A percentile compares a stretch with the other conserved stretches of the same genome.
These are phyloP conservation scores for Hyaloperonospora arabidopsidis DNA, from an alignment of 352 stramenopile genomes.

Conservation along the genomic window DNA sequence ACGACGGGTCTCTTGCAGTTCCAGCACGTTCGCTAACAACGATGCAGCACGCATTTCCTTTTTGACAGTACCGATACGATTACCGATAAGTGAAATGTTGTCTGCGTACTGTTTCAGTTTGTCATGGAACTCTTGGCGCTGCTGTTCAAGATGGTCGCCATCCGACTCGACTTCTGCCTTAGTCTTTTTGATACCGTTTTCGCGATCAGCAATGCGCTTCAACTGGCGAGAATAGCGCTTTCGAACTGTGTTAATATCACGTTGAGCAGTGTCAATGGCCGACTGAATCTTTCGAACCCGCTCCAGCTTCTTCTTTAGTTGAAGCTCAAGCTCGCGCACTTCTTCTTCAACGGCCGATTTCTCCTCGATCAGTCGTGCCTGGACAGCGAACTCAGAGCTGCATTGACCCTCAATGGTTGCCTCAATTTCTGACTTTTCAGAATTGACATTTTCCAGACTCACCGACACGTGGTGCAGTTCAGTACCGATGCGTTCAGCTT, in stretches of 20 bases:
- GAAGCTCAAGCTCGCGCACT: conserved; percentile 59
- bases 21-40: conserved; percentile 53
- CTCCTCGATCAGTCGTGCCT: conserved; percentile 46
- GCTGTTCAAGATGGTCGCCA: conserved; percentile 45
- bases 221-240: conserved; percentile 67
- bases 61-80: conserved; percentile 48
- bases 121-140: conserved; percentile 48
- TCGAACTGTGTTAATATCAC: conserved; percentile 69
- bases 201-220: conserved; percentile 71
- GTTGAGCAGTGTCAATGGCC: conserved; percentile 64
- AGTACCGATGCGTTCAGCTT: conserved; percentile 63
- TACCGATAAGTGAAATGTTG: conserved; percentile 45
- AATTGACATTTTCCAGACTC: conserved; percentile 57
- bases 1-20: conserved; percentile 62
- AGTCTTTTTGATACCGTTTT: conserved; percentile 63
- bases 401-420: conserved; percentile 70
- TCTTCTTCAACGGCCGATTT: conserved; percentile 58
- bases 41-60: conserved; percentile 65
- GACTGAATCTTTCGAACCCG: conserved; percentile 52
- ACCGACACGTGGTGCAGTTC: conserved; percentile 71
- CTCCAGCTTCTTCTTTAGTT: conserved; percentile 53
- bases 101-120: conserved; percentile 45
- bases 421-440: conserved; percentile 74
- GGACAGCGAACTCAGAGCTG: conserved; percentile 48
- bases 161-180: conserved; percentile 71